A percentile compares a stretch with the other conserved stretches of the same genome.
Evolutionary conservation across 768 basidiomycete species (phyloP).

Genomic region (Hygrocybe coccinea): DNA sequence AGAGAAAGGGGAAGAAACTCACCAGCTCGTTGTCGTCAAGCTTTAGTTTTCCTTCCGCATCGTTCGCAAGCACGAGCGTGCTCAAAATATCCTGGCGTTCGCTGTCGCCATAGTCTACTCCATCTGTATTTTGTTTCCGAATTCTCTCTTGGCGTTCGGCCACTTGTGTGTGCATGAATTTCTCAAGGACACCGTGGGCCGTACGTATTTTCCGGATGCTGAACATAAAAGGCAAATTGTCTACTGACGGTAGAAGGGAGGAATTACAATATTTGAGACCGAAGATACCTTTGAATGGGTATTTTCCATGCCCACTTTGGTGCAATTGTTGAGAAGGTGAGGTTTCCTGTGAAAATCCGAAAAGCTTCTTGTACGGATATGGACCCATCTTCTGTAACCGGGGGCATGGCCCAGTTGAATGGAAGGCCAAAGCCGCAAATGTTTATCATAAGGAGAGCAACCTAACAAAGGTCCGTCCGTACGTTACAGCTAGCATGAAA

Average conservation of each 20-base stretch:
- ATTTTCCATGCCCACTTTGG: slow-evolving; percentile 38
- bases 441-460: slow-evolving; percentile 41
- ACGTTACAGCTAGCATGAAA: background rate
- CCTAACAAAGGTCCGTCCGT: slow-evolving; percentile 18
- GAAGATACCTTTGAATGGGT: slow-evolving; percentile 32
- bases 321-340: slow-evolving; percentile 21
- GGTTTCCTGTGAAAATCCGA: slow-evolving; percentile 29
- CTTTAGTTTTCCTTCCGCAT: slow-evolving; percentile 34
- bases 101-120: slow-evolving; percentile 4
- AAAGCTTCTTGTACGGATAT: slow-evolving; percentile 39
- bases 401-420: slow-evolving; percentile 39
- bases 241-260: background rate
- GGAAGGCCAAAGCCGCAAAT: slow-evolving; percentile 45
- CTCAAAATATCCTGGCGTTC: slow-evolving; percentile 27
- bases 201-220: background rate
- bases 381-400: slow-evolving; percentile 31
- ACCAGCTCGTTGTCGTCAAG: slow-evolving; percentile 41
- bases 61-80: slow-evolving; percentile 43
- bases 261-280: background rate
- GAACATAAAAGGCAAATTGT: background rate
- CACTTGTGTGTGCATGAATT: slow-evolving; percentile 39
- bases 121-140: slow-evolving; percentile 8
- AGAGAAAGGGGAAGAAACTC: background rate
- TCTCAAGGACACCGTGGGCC: slow-evolving; percentile 30
- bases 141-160: slow-evolving; percentile 27